phyloP scores from a whole-genome alignment of 1,139 yeast genomes.

The Taphrina sp. region DNA sequence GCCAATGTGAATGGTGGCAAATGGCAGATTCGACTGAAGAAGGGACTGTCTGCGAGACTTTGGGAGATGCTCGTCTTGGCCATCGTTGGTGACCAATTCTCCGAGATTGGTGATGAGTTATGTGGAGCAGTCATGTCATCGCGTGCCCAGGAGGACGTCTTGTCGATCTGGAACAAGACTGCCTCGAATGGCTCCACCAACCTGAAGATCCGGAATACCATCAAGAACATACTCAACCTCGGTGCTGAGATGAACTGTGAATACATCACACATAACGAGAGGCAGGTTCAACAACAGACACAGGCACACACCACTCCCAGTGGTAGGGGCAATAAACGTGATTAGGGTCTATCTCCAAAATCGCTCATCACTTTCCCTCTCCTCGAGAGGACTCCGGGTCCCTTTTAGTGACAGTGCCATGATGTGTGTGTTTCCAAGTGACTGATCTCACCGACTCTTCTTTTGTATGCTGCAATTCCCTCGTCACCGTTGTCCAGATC shows the following conservation, averaged over 20 bases:
- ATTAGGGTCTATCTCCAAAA: too few species aligned
- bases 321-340: neutral
- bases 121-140: constrained; percentile 46
- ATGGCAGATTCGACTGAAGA: constrained; percentile 57
- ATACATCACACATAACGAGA: constrained; percentile 22
- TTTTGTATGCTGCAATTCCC: too few species aligned
- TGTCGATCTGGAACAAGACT: constrained; percentile 44
- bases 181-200: constrained; percentile 36
- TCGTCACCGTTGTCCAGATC: constrained; percentile 36
- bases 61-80: constrained; percentile 46
- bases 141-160: constrained; percentile 44
- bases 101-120: constrained; percentile 41
- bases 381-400: too few species aligned
- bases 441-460: too few species aligned
- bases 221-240: constrained; percentile 40
- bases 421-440: too few species aligned
- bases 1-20: constrained; percentile 62
- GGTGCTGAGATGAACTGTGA: constrained; percentile 37
- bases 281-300: neutral
- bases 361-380: too few species aligned
- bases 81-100: constrained; percentile 41
- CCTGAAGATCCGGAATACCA: constrained; percentile 39
- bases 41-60: constrained; percentile 42
- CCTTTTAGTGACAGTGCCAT: too few species aligned
- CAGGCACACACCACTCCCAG: neutral